Conservation (phyloP, 257 asterid genomes). For the Anisodus acutangulus region DNA sequence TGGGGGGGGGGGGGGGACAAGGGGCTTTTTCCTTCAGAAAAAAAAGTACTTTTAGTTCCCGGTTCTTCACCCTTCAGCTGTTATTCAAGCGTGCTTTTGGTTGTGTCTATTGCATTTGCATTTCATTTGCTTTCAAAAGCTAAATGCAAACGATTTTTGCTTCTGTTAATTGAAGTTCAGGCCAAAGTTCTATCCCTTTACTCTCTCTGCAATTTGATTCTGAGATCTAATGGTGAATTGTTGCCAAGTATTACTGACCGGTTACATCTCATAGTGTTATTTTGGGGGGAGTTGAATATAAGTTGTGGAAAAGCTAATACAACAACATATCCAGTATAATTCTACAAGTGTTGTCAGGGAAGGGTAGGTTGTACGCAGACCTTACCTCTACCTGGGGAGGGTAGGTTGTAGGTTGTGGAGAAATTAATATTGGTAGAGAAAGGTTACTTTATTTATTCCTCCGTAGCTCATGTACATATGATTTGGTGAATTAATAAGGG, state of each 20-base stretch:
- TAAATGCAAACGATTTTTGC: neutral
- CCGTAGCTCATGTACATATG: neutral
- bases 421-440: neutral
- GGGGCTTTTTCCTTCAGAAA: neutral
- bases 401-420: neutral
- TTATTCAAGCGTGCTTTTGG: conserved; percentile 21
- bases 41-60: neutral
- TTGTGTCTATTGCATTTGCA: neutral
- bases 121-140: neutral
- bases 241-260: neutral
- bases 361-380: no score
- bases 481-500: conserved; percentile 10
- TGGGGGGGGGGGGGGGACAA: no score
- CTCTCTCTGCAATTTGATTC: conserved; percentile 23
- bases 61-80: neutral
- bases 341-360: no score
- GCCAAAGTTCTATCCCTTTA: neutral
- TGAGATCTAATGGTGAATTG: neutral
- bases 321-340: no score
- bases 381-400: neutral
- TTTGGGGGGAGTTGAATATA: neutral
- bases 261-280: neutral
- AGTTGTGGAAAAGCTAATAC: neutral
- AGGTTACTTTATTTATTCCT: neutral
- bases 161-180: neutral